Conservation (phyloP, 2,329 filamentous ascomycete species). For the Eutypa lata region DNA sequence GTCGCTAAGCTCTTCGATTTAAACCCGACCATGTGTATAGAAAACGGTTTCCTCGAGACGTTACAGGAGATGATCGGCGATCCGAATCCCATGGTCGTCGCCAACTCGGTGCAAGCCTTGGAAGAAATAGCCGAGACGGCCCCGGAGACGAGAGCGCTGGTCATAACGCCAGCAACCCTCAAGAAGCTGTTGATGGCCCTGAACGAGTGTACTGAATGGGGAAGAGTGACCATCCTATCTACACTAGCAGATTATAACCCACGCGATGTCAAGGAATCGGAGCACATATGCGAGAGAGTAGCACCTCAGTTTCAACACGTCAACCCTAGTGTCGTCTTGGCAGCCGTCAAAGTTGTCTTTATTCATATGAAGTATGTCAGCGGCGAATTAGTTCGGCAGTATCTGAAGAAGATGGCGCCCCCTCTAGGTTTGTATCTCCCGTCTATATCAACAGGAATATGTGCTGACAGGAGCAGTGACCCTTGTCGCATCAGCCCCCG, state of each 20-base stretch:
- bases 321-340: constrained; percentile 92
- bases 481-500: constrained; percentile 88
- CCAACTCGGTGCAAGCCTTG: constrained; percentile 91
- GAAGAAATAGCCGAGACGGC: constrained; percentile 88
- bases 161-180: constrained; percentile 76
- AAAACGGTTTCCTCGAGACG: constrained; percentile 93
- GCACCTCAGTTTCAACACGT: constrained; percentile 97
- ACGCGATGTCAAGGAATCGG: constrained; percentile 87
- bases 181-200: constrained; percentile 96
- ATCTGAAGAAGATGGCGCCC: constrained; percentile 98
- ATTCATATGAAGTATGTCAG: constrained; percentile 88
- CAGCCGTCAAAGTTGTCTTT: constrained; percentile 97
- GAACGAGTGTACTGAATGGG: constrained; percentile 99
- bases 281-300: constrained; percentile 96
- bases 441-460: background rate
- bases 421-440: constrained; percentile 66
- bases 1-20: constrained; percentile 97
- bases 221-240: constrained; percentile 86
- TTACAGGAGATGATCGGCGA: constrained; percentile 96
- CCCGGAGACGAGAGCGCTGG: constrained; percentile 83
- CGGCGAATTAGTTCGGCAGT: constrained; percentile 74
- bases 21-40: constrained; percentile 86
- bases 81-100: constrained; percentile 98
- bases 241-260: constrained; percentile 87
- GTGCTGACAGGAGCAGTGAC: constrained; percentile 62